Conservation (phyloP, 306 rosid genomes). For the Cicer arietinum region DNA sequence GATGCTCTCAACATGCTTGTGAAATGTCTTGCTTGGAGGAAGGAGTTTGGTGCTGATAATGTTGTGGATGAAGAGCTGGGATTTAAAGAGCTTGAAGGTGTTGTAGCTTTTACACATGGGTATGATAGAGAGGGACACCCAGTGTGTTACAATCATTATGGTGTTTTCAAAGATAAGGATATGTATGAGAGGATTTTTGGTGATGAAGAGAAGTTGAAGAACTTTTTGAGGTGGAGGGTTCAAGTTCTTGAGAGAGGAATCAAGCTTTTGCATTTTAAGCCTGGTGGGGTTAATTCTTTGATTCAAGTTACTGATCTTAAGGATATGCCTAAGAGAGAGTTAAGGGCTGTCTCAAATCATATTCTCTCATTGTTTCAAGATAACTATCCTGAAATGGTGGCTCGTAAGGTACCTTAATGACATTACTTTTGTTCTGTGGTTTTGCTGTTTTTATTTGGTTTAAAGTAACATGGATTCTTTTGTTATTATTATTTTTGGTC, state of each 20-base stretch:
- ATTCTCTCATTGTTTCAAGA: constrained; percentile 93
- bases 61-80: constrained; percentile 80
- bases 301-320: constrained; percentile 96
- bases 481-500: too few relatives aligned
- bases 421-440: not conserved
- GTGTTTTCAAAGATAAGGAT: constrained; percentile 73
- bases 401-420: constrained; percentile 67
- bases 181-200: constrained; percentile 91
- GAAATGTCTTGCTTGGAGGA: constrained; percentile 79
- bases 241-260: constrained; percentile 89
- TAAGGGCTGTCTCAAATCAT: constrained; percentile 86
- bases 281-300: constrained; percentile 88
- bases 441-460: not conserved
- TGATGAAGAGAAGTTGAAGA: constrained; percentile 85
- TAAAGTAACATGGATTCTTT: not conserved
- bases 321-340: constrained; percentile 96
- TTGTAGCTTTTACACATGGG: constrained; percentile 87
- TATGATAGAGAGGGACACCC: constrained; percentile 86
- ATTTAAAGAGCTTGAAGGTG: constrained; percentile 89
- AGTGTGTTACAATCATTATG: constrained; percentile 91
- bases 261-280: constrained; percentile 78
- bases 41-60: constrained; percentile 71
- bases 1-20: constrained; percentile 72
- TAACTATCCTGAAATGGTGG: constrained; percentile 96
- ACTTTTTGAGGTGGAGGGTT: constrained; percentile 90